Percentiles rank a stretch among this genome's conserved stretches.
phyloP scores from a whole-genome alignment of 306 rosid species.

The Lathyrus sativus region DNA sequence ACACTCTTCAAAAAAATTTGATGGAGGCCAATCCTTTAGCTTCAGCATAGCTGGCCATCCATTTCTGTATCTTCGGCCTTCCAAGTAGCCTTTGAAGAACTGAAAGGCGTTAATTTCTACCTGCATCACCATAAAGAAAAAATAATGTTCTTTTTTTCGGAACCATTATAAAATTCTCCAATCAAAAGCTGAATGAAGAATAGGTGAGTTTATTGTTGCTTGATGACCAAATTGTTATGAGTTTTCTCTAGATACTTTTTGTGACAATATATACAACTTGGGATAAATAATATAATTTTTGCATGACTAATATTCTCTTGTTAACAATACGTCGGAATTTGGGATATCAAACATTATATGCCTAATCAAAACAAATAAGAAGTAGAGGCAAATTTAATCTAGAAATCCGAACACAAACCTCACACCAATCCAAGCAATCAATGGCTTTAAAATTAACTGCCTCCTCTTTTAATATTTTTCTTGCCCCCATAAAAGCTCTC shows the following conservation, averaged over 20 bases:
- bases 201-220: slow-evolving; percentile 14
- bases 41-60: slow-evolving; percentile 75
- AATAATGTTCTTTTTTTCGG: slow-evolving; percentile 22
- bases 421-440: slow-evolving; percentile 59
- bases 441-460: slow-evolving; percentile 52
- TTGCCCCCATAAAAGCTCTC: slow-evolving; percentile 62
- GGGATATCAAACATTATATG: slow-evolving; percentile 2
- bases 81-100: slow-evolving; percentile 68
- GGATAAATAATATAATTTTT: slow-evolving; percentile 4
- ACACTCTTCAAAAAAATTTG: slow-evolving; percentile 68
- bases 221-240: slow-evolving; percentile 19
- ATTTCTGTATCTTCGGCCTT: slow-evolving; percentile 56
- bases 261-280: background rate
- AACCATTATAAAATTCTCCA: slow-evolving; percentile 23
- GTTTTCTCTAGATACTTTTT: background rate
- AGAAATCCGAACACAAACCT: slow-evolving; percentile 43
- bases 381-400: slow-evolving; percentile 15
- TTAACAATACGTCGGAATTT: too few species aligned
- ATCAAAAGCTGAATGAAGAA: slow-evolving; percentile 20
- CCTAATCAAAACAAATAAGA: background rate
- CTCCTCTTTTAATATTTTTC: slow-evolving; percentile 50
- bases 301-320: background rate
- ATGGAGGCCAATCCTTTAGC: slow-evolving; percentile 75
- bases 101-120: slow-evolving; percentile 52
- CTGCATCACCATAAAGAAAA: slow-evolving; percentile 44